Evolutionary conservation across 148 eudicot genomes (phyloP), one percentile per base, ranked within the genome.

Genomic region (Chenopodium berlandieri): DNA sequence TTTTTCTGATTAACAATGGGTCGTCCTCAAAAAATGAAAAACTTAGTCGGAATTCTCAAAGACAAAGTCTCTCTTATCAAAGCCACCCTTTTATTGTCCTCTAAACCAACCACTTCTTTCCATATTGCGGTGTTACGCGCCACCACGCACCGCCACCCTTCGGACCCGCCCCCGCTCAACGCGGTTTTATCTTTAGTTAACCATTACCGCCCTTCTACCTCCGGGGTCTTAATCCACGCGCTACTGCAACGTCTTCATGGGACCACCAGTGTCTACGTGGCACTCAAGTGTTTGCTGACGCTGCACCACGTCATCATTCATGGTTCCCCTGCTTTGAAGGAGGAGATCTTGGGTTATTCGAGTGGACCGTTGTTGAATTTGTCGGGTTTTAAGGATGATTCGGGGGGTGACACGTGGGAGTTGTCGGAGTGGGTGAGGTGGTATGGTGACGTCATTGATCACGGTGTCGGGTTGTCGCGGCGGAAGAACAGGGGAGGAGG

Each of bases 61-160:
- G 97, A 93, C 90, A 93, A 90, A 40, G 85, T 81, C 46, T 89
- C 92, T 4, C 19, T 94, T 1, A 27, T 90, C 86, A 94, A 88
- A 79, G 90, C 90, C 37, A 82, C 84, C 32, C 72, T 92, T 0
- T 70, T 83, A 1, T 80, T 93, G 3, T 83, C 96, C 64, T 25
- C 80, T 63, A 82, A 80, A 7, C 81, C 84, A 78, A 70, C 88
- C 83, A 37, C 82, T 17, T 64, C 87, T 44, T 25, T 83, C 80
- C 89, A 73, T 48, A 75, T 87, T 31, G 86, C 89, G 31, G 88
- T 89, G 88, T 78, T 90, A 60, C 92, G 84, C 20, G 90, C 86
- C 88, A 90, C 95, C 78, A 80, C 90, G 1, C 63, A 74, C 73
- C 90, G 81, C 85, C 13, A 78, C 82, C 81, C 89, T 10, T 31